phyloP scores from a whole-genome alignment of 768 basidiomycete genomes.

The Sarcodon sp. region DNA sequence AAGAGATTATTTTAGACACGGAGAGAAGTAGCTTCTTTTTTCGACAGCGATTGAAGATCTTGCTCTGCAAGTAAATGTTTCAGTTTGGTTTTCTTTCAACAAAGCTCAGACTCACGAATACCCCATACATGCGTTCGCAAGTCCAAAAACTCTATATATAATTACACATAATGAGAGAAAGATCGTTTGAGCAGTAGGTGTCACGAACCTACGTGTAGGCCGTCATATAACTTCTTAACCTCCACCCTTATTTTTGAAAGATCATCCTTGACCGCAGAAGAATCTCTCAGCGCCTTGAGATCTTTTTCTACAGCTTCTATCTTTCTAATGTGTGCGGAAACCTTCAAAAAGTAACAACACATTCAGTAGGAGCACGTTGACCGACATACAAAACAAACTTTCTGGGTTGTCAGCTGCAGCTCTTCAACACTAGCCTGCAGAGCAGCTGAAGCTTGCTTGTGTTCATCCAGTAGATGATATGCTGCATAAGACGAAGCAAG shows the following conservation, averaged over 20 bases:
- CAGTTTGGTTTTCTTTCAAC: not conserved
- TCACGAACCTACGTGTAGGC: conserved; percentile 60
- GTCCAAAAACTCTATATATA: conserved; percentile 64
- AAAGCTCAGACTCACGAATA: conserved; percentile 47
- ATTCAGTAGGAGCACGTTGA: not conserved
- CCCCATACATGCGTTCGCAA: conserved; percentile 78
- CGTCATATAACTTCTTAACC: conserved; percentile 79
- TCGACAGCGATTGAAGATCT: conserved; percentile 62
- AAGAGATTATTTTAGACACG: conserved; percentile 20
- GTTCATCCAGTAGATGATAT: conserved; percentile 84
- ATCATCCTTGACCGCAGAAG: conserved; percentile 70
- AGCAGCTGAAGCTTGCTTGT: conserved; percentile 78
- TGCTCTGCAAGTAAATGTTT: conserved; percentile 38
- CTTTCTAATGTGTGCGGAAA: conserved; percentile 69
- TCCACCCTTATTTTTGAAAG: conserved; percentile 63
- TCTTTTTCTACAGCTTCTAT: conserved; percentile 89
- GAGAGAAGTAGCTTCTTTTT: conserved; percentile 51
- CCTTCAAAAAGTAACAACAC: conserved; percentile 23
- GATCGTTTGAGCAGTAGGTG: not conserved
- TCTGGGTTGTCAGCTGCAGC: conserved; percentile 70
- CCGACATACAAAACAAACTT: conserved; percentile 28
- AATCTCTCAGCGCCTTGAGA: conserved; percentile 56
- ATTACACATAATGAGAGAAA: not conserved
- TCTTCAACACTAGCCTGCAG: conserved; percentile 83
- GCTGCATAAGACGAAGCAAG: conserved; percentile 78